Evolutionary conservation across 148 eudicot species (phyloP), one percentile per base, ranked within the genome.

Genomic region (Chenopodium suecicum): DNA sequence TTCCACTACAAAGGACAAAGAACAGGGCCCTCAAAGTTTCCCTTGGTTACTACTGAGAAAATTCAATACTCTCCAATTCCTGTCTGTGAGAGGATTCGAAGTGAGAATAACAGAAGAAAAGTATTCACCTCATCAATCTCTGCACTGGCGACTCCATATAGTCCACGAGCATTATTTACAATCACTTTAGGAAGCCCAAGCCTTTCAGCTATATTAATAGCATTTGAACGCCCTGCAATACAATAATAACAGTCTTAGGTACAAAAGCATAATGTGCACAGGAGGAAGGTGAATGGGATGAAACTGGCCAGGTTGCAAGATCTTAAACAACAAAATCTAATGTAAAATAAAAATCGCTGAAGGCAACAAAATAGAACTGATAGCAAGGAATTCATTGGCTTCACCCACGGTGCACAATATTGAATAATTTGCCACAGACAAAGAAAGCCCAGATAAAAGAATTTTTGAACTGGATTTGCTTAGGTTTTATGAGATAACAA

Each of bases 171-270:
- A 84, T 89, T 77, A 78, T 83, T 81, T 81, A 96, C 64, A 54
- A 96, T 86, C 32, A 27, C 75, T 64, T 72, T 73, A 25, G 98
- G 99, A 47, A 96, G 86, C 48, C 98, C 95, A 67, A 96, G 89
- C 90, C 97, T 89, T 86, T 94, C 91, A 79, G 97, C 97, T 86
- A 96, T 96, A 81, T 91, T 94, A 70, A 96, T 96, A 77, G 99
- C 99, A 91, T 96, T 94, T 82, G 99, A 96, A 76, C 99, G 97
- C 47, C 99, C 99, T 96, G 89, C 63, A 85, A 68, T 72, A 16
- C 82, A 70, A 68, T 31, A 8, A 72, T 50, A 25, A 63, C 27
- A 81, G 37, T 14, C 66, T 37, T 66, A 7, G 41, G 69, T 34
- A 52, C 9, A 44, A 78, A 78, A 64, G 25, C 62, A 25, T 10